Conservation (phyloP, 2,329 filamentous ascomycete species). For the Phoma herbarum region DNA sequence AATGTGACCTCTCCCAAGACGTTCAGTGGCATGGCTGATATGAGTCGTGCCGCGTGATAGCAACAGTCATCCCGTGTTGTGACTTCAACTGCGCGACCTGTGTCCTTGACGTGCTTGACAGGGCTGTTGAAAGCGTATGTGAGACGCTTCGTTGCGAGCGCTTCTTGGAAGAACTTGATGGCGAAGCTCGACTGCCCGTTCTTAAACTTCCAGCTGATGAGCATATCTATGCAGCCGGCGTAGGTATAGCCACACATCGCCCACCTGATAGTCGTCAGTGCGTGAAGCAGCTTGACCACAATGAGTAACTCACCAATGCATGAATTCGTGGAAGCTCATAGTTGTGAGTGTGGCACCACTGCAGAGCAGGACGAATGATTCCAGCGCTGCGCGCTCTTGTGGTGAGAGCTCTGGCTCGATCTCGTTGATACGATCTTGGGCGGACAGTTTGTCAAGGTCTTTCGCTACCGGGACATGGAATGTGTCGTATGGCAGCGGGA, state of each 20-base stretch:
- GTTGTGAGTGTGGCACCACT: constrained; percentile 56
- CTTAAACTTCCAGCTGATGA: constrained; percentile 46
- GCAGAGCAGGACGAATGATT: constrained; percentile 55
- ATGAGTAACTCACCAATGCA: constrained; percentile 52
- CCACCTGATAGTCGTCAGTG: constrained; percentile 28
- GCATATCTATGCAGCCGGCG: constrained; percentile 55
- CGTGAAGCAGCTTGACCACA: neutral
- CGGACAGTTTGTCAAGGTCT: constrained; percentile 38
- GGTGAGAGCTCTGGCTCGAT: constrained; percentile 53
- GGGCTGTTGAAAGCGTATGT: constrained; percentile 55
- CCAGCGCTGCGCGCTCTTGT: constrained; percentile 53
- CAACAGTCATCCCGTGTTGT: constrained; percentile 45
- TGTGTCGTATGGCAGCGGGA: constrained; percentile 55
- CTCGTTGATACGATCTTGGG: constrained; percentile 54
- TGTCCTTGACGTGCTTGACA: constrained; percentile 46
- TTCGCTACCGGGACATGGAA: constrained; percentile 22
- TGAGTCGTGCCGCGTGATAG: constrained; percentile 39
- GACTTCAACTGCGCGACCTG: constrained; percentile 43
- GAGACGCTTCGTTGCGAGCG: constrained; percentile 51
- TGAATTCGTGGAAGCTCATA: constrained; percentile 58
- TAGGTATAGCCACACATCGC: constrained; percentile 36
- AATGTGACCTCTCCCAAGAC: constrained; percentile 55
- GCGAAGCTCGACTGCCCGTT: constrained; percentile 59
- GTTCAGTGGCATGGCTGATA: constrained; percentile 58
- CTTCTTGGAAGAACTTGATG: constrained; percentile 57